phyloP scores from a whole-genome alignment of 164 flowering plant genomes.

The Berberis thunbergii region DNA sequence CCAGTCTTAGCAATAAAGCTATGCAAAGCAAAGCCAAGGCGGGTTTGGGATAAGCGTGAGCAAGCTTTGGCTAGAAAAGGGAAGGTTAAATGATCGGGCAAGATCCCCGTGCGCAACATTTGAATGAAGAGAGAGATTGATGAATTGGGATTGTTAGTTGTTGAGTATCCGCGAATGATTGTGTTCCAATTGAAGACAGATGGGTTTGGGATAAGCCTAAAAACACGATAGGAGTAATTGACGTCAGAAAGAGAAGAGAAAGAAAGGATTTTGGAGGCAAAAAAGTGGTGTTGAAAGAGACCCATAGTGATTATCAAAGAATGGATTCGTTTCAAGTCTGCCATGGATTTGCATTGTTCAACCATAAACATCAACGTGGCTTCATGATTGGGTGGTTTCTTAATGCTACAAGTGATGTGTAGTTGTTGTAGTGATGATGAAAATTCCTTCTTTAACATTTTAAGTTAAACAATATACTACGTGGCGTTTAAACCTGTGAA shows the following conservation, averaged over 20 bases:
- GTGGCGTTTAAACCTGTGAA: too few species aligned
- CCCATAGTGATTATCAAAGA: constrained; percentile 41
- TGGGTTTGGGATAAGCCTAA: constrained; percentile 31
- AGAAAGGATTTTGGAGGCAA: constrained; percentile 35
- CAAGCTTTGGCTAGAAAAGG: constrained; percentile 68
- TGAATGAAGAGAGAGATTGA: constrained; percentile 32
- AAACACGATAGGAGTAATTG: constrained; percentile 35
- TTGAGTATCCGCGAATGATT: constrained; percentile 58
- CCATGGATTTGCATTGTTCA: constrained; percentile 47
- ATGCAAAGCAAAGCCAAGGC: constrained; percentile 44
- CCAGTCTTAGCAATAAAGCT: constrained; percentile 40
- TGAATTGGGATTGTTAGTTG: constrained; percentile 44
- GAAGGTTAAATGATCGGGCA: constrained; percentile 51
- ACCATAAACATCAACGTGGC: constrained; percentile 11
- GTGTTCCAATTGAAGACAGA: constrained; percentile 47
- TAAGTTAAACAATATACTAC: too few species aligned
- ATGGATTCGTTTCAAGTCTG: constrained; percentile 54
- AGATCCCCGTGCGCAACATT: constrained; percentile 28
- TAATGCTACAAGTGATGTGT: too few species aligned
- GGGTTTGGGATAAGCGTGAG: constrained; percentile 29
- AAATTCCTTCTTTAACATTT: too few species aligned
- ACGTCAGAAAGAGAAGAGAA: constrained; percentile 41
- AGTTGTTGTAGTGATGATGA: too few species aligned
- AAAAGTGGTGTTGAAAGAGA: constrained; percentile 24
- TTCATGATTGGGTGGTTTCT: too few species aligned